phyloP scores from a whole-genome alignment of 2,329 filamentous ascomycete species.

The Fusarium nisikadoi region DNA sequence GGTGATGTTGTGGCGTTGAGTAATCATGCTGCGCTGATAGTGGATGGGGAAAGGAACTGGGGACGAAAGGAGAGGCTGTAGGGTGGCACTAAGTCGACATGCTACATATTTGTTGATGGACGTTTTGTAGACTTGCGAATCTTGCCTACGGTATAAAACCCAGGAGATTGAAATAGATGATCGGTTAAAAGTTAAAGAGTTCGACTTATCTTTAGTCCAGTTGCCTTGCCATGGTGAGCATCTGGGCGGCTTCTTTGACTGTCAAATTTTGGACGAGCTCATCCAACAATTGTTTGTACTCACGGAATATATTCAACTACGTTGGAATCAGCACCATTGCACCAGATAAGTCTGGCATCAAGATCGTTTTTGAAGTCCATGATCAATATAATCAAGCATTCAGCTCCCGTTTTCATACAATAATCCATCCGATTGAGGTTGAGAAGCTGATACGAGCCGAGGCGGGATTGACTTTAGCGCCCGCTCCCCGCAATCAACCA shows the following conservation, averaged over 20 bases:
- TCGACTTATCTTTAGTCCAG: neutral
- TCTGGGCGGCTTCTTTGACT: no score
- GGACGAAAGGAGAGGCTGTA: conserved; percentile 52
- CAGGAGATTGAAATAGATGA: no score
- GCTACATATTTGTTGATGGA: neutral
- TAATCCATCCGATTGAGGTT: neutral
- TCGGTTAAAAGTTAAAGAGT: neutral
- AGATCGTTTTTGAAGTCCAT: neutral
- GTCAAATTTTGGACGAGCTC: no score
- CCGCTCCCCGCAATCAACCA: conserved; percentile 22
- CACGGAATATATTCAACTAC: no score
- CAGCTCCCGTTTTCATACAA: neutral
- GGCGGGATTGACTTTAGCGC: conserved; percentile 18
- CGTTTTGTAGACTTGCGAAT: neutral
- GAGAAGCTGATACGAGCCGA: neutral
- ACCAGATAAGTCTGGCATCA: neutral
- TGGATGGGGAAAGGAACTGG: conserved; percentile 42
- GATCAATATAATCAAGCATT: neutral
- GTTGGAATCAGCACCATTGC: no score
- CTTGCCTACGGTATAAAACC: rapidly evolving
- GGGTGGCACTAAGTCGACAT: neutral
- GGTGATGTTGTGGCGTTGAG: conserved; percentile 48
- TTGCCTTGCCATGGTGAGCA: no score
- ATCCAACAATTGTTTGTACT: no score
- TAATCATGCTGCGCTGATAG: conserved; percentile 47